Conservation (phyloP, 176 grass and related monocot genomes). For the Triticum turgidum region DNA sequence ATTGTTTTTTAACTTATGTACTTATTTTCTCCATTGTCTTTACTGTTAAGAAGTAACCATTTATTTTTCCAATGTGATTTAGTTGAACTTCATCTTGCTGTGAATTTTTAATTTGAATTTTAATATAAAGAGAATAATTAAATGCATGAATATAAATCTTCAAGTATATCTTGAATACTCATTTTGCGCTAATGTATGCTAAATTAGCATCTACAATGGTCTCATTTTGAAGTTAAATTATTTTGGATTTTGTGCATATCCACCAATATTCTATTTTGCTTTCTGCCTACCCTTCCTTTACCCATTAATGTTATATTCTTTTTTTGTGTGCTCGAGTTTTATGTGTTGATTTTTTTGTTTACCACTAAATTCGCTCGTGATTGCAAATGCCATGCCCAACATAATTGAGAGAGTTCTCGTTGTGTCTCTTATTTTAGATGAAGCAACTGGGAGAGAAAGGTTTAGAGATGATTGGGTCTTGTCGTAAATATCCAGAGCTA, state of each 20-base stretch:
- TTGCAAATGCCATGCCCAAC: background rate
- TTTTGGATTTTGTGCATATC: background rate
- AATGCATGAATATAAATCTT: background rate
- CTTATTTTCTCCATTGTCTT: background rate
- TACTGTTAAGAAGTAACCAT: background rate
- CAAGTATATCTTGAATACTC: conserved; percentile 3
- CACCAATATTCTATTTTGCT: background rate
- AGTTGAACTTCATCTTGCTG: background rate
- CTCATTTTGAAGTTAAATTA: conserved; percentile 22
- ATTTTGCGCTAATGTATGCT: background rate
- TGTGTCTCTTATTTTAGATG: conserved; percentile 43
- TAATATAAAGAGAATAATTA: background rate
- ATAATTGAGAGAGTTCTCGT: conserved; percentile 8
- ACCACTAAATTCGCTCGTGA: background rate
- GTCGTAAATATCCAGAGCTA: conserved; percentile 24
- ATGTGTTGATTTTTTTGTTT: background rate
- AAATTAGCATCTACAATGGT: conserved; percentile 1
- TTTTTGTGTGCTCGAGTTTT: conserved; percentile 8
- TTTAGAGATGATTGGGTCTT: conserved; percentile 48
- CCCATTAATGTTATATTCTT: background rate
- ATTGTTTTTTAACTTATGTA: background rate
- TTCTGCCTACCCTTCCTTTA: background rate
- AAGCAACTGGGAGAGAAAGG: conserved; percentile 77
- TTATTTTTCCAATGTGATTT: background rate
- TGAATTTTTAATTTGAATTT: background rate